Base-by-base conservation (phyloP, 768 basidiomycete species). In the Cubamyces sp. region DNA sequence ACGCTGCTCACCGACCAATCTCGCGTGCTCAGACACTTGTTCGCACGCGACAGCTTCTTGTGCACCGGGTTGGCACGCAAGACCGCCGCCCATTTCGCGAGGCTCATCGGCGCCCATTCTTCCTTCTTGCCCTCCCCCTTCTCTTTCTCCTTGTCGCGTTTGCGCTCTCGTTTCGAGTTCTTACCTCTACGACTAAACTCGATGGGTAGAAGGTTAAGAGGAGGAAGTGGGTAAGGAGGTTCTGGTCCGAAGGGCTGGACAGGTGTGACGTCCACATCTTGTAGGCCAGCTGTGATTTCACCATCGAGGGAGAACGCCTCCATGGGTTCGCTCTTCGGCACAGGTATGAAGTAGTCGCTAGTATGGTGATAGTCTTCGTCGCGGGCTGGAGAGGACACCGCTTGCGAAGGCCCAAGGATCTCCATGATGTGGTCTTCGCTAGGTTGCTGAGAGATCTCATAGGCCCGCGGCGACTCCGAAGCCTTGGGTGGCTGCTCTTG, bases 1-100 rank as follows among this genome's bases (percentile, higher is more conserved):
- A n/a, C 41, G 3, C 21, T 19, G 78, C 90, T 68, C 79, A 92
- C 92, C 74, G 81, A 81, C 93, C 93, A 95, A 61, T 95, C 92
- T 41, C 82, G 82, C 11, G 89, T 91, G 56, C 79, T 92, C 62
- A 95, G 68, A 64, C 90, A 92, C 72, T 95, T 95, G 6, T 83
- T 79, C 15, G 92, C 85, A 55, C 86, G 82, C 45, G 87, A 76
- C 12, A 93, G 82, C 66, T 81, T 85, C 72, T 81, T 86, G 77
- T 87, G 84, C 21, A 91, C 79, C 3, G 93, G 92, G 71, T 94
- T 95, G 30, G 89, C 85, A 60, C 81, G 82, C 30, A 94, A 73
- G n/a, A 81, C 79, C 2, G 90, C 91, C 25, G 85, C 82, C 92
- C 92, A 79, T 46, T 71, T 71, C 34, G 68, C 70, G 9, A 76